phyloP scores from a whole-genome alignment of 139 green algal species.

The Diplosphaera chodatii region DNA sequence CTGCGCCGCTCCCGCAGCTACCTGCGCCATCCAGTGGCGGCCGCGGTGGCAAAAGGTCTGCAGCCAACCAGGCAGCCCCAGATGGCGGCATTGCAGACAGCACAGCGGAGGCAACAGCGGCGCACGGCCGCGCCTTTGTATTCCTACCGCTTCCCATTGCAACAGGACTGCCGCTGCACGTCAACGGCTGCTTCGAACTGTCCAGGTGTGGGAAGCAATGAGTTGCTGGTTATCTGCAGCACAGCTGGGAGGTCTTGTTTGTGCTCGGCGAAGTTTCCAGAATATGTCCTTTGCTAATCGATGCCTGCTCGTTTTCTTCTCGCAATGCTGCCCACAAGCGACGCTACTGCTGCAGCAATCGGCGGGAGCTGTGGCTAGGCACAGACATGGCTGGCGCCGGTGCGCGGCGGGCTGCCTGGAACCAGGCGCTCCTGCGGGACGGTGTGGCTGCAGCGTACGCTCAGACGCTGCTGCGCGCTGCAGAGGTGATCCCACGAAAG shows the following conservation, averaged over 20 bases:
- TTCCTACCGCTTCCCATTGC: slow-evolving; percentile 71
- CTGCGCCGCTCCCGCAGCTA: slow-evolving; percentile 25
- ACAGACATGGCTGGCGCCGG: slow-evolving; percentile 53
- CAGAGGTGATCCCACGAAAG: no score
- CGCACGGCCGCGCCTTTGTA: slow-evolving; percentile 71
- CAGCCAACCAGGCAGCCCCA: no score
- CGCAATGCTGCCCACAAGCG: no score
- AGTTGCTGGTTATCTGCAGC: no score
- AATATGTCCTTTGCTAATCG: no score
- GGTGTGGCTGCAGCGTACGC: slow-evolving; percentile 44
- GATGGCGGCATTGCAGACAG: not conserved
- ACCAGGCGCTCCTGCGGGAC: slow-evolving; percentile 41
- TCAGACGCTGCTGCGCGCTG: slow-evolving; percentile 40
- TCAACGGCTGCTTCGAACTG: slow-evolving; percentile 83
- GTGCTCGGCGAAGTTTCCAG: no score
- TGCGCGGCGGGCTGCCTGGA: slow-evolving; percentile 45
- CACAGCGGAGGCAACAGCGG: no score
- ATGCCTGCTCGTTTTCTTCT: no score
- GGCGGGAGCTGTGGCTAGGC: slow-evolving; percentile 53
- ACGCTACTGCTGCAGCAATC: slow-evolving; percentile 44
- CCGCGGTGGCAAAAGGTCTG: no score
- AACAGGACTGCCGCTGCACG: slow-evolving; percentile 60
- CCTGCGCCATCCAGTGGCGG: not conserved
- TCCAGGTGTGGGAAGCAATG: slow-evolving; percentile 15
- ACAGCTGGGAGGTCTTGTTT: no score